Conservation (phyloP, 495 filamentous ascomycete species). For the Aspergillus cristatus region DNA sequence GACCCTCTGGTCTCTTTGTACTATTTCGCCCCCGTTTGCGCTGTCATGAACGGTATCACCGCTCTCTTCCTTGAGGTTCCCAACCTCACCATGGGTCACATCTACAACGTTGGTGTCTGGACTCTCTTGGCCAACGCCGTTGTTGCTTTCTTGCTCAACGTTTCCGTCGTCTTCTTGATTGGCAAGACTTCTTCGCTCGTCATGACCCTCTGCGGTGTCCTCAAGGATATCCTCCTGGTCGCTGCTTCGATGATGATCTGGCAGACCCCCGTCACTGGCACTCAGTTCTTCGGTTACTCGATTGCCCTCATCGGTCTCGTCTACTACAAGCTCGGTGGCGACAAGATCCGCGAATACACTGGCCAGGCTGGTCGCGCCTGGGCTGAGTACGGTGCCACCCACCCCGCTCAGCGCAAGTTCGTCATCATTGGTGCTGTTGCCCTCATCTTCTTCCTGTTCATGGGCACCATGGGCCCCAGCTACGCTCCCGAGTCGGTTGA, state of each 20-base stretch:
- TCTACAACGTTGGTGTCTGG: constrained; percentile 65
- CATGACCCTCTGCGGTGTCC: constrained; percentile 93
- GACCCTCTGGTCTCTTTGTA: constrained; percentile 92
- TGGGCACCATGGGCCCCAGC: constrained; percentile 49
- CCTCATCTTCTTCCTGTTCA: constrained; percentile 57
- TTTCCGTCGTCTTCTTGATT: constrained; percentile 93
- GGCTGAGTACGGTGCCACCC: constrained; percentile 74
- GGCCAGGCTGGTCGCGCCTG: constrained; percentile 59
- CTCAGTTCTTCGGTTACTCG: constrained; percentile 92
- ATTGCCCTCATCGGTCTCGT: constrained; percentile 84
- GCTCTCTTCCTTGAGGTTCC: constrained; percentile 74
- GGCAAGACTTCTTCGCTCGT: constrained; percentile 94
- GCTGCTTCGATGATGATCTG: constrained; percentile 82
- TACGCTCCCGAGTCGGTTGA: constrained; percentile 33
- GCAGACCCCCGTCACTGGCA: constrained; percentile 66
- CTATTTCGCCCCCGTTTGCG: constrained; percentile 92
- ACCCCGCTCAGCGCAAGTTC: constrained; percentile 67
- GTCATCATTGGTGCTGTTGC: constrained; percentile 55
- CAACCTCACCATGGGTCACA: constrained; percentile 56
- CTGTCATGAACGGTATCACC: constrained; percentile 75
- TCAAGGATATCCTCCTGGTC: constrained; percentile 97
- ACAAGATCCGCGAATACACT: constrained; percentile 71
- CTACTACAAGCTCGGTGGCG: constrained; percentile 93
- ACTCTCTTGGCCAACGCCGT: constrained; percentile 72
- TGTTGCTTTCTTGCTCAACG: constrained; percentile 81